Evolutionary conservation across 2,329 filamentous ascomycete genomes (phyloP).

Genomic region (Fusarium bactridioides): DNA sequence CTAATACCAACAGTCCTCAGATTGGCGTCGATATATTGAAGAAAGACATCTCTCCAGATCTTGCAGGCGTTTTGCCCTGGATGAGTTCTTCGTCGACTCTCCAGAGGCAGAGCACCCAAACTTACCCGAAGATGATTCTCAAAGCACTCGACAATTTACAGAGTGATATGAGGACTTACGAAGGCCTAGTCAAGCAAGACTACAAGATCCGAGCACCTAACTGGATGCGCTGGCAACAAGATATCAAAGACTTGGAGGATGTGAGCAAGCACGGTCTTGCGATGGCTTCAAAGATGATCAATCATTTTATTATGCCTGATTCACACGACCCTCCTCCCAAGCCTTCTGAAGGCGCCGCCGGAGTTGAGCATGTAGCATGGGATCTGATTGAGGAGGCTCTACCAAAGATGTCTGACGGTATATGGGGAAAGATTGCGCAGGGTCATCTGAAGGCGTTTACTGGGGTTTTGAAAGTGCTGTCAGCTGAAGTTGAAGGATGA

Average conservation of each 20-base stretch:
- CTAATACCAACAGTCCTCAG: conserved; percentile 4
- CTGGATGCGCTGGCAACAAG: conserved; percentile 46
- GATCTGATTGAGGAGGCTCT: conserved; percentile 44
- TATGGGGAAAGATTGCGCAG: conserved; percentile 46
- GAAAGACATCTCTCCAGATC: conserved; percentile 9
- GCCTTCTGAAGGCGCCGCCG: conserved; percentile 27
- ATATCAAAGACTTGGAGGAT: conserved; percentile 42
- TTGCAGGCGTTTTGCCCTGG: conserved; percentile 33
- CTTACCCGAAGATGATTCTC: conserved; percentile 10
- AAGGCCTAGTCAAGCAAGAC: conserved; percentile 25
- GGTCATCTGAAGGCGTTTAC: conserved; percentile 41
- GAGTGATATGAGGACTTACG: conserved; percentile 35
- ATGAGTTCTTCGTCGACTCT: neutral
- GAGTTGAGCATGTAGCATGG: conserved; percentile 46
- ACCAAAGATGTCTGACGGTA: conserved; percentile 33
- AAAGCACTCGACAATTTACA: conserved; percentile 33
- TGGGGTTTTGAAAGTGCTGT: conserved; percentile 32
- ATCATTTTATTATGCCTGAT: conserved; percentile 41
- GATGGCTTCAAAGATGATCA: conserved; percentile 37
- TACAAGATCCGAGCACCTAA: conserved; percentile 37
- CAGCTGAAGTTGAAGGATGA: conserved; percentile 16
- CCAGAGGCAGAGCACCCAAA: neutral
- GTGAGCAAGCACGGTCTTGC: conserved; percentile 41
- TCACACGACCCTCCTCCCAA: neutral
- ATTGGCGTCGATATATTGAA: neutral